Evolutionary conservation across 148 eudicot genomes (phyloP).

Genomic region (Hydrangea macrophylla): DNA sequence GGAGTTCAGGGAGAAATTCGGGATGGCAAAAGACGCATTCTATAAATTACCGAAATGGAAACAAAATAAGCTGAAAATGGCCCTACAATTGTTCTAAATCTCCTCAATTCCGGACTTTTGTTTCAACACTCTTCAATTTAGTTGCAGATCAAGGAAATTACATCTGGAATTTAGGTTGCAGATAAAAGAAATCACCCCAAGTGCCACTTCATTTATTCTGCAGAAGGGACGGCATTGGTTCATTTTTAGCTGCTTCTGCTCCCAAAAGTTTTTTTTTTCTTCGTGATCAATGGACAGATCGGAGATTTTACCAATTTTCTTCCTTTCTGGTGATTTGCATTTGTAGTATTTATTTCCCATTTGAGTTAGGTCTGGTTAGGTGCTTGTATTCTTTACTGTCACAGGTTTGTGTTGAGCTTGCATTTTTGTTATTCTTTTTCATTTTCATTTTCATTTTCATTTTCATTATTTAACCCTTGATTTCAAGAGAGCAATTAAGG

Average conservation of each 20-base stretch:
- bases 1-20: conserved; percentile 88
- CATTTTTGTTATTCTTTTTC: conserved; percentile 42
- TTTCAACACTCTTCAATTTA: conserved; percentile 22
- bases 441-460: too few species aligned
- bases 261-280: conserved; percentile 41
- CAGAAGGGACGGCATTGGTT: conserved; percentile 56
- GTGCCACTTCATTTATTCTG: conserved; percentile 15
- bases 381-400: conserved; percentile 50
- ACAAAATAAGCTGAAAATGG: conserved; percentile 90
- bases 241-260: conserved; percentile 84
- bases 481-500: conserved; percentile 22
- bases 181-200: too few species aligned
- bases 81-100: conserved; percentile 68
- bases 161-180: conserved; percentile 22
- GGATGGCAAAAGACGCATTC: conserved; percentile 72
- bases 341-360: conserved; percentile 20
- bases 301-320: conserved; percentile 22
- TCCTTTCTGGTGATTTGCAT: conserved; percentile 20
- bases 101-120: conserved; percentile 14
- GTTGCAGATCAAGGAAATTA: conserved; percentile 24
- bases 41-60: conserved; percentile 95
- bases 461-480: conserved; percentile 26
- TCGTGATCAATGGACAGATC: conserved; percentile 24
- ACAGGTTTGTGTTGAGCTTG: conserved; percentile 58
- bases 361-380: conserved; percentile 26